A percentile compares a stretch with the other conserved stretches of the same genome.
Conservation (phyloP, 1,139 yeast species). For the Scheffersomyces insectosa region DNA sequence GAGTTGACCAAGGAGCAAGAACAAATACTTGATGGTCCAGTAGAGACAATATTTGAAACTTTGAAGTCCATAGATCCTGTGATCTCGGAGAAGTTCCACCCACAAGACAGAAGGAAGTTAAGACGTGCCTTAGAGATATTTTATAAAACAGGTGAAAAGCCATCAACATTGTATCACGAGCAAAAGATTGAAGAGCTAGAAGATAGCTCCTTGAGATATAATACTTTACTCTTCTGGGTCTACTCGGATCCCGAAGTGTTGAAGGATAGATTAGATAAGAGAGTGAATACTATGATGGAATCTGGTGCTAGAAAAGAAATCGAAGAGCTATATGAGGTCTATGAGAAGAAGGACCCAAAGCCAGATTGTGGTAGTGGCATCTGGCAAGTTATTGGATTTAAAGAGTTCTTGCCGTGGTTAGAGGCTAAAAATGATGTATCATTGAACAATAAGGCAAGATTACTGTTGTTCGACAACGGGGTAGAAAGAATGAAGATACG, state of each 20-base stretch:
- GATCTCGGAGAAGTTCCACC: constrained; percentile 83
- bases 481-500: constrained; percentile 77
- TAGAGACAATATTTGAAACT: constrained; percentile 47
- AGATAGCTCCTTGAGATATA: constrained; percentile 56
- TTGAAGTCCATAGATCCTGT: constrained; percentile 64
- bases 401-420: constrained; percentile 87
- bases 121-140: constrained; percentile 80
- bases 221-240: constrained; percentile 80
- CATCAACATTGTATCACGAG: constrained; percentile 68
- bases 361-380: constrained; percentile 72
- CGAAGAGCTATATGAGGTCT: constrained; percentile 51
- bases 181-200: constrained; percentile 53
- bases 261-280: constrained; percentile 61
- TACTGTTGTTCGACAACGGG: constrained; percentile 42
- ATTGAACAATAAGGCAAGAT: constrained; percentile 9
- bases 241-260: constrained; percentile 66
- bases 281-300: constrained; percentile 83
- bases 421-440: constrained; percentile 9
- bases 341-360: constrained; percentile 23
- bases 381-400: constrained; percentile 96
- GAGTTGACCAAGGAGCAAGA: constrained; percentile 43
- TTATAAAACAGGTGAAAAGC: constrained; percentile 62
- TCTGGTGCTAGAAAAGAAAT: constrained; percentile 73
- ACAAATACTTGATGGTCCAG: constrained; percentile 57
- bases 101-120: constrained; percentile 80